phyloP scores from a whole-genome alignment of 2,329 filamentous ascomycete genomes.

The Trichoderma lentiforme region DNA sequence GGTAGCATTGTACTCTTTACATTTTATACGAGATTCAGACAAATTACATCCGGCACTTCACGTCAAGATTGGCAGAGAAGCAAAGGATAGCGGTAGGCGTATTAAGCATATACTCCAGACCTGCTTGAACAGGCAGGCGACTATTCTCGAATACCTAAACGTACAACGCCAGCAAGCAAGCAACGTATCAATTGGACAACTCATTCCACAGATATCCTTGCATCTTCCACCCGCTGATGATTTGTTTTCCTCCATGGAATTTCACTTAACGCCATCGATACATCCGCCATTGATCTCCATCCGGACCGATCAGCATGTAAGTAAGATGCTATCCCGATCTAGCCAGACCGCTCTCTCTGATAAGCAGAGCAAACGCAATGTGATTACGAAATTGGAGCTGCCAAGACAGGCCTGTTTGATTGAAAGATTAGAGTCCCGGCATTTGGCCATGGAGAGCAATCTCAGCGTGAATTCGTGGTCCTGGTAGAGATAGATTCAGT shows the following conservation, averaged over 20 bases:
- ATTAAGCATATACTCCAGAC: neutral
- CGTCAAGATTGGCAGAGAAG: neutral
- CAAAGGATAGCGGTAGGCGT: neutral
- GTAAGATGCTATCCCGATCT: neutral
- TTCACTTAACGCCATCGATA: neutral
- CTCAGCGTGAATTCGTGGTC: neutral
- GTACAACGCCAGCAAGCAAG: neutral
- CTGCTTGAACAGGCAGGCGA: neutral
- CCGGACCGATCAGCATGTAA: neutral
- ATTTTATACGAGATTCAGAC: neutral
- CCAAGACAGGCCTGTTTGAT: neutral
- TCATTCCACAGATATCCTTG: neutral
- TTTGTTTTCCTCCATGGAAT: neutral
- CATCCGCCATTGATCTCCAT: neutral
- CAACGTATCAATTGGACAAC: neutral
- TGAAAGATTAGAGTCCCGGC: neutral
- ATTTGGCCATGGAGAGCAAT: neutral
- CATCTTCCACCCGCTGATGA: neutral
- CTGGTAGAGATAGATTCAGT: neutral
- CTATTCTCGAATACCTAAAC: neutral
- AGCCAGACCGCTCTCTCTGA: neutral
- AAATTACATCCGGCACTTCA: neutral
- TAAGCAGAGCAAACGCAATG: neutral
- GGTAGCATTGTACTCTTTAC: neutral
- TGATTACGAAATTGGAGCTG: neutral